Evolutionary conservation across 1,284 basidiomycete genomes (phyloP).

Genomic region (Anthracocystis setariae): DNA sequence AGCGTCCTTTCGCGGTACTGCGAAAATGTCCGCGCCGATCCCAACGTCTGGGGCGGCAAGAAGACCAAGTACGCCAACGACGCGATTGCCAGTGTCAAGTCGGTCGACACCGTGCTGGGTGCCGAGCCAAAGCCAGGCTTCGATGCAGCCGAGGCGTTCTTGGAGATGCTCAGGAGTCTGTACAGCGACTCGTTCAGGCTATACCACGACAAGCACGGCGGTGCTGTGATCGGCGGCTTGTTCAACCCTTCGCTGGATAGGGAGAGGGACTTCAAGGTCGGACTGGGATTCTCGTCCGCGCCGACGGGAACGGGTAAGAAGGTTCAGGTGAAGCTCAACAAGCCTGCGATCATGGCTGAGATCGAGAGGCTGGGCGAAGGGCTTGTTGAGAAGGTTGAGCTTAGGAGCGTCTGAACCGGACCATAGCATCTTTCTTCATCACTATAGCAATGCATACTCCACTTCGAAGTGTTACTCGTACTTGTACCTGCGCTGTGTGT

Average conservation of each 20-base stretch:
- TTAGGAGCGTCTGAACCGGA: constrained; percentile 10
- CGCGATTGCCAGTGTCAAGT: constrained; percentile 8
- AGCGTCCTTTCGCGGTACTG: constrained; percentile 77
- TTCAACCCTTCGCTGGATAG: constrained; percentile 78
- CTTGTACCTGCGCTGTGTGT: too few relatives aligned
- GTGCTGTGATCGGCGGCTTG: constrained; percentile 79
- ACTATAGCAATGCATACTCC: not conserved
- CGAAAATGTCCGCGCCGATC: constrained; percentile 67
- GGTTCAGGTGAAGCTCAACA: constrained; percentile 75
- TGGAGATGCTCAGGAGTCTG: constrained; percentile 74
- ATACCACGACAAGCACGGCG: constrained; percentile 87
- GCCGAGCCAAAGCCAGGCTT: constrained; percentile 69
- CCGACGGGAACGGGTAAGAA: constrained; percentile 32
- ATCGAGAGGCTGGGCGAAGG: constrained; percentile 81
- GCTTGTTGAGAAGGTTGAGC: constrained; percentile 70
- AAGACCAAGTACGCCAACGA: constrained; percentile 72
- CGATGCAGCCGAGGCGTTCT: constrained; percentile 80
- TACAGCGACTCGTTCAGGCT: constrained; percentile 83
- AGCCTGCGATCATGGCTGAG: constrained; percentile 77
- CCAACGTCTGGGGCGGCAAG: constrained; percentile 45
- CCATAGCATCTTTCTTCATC: not conserved
- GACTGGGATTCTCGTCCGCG: constrained; percentile 77
- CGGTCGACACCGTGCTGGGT: constrained; percentile 56
- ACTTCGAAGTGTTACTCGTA: too few relatives aligned
- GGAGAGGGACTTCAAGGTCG: constrained; percentile 78